Evolutionary conservation across 441 rosid genomes (phyloP).

Genomic region (Populus hybrid): DNA sequence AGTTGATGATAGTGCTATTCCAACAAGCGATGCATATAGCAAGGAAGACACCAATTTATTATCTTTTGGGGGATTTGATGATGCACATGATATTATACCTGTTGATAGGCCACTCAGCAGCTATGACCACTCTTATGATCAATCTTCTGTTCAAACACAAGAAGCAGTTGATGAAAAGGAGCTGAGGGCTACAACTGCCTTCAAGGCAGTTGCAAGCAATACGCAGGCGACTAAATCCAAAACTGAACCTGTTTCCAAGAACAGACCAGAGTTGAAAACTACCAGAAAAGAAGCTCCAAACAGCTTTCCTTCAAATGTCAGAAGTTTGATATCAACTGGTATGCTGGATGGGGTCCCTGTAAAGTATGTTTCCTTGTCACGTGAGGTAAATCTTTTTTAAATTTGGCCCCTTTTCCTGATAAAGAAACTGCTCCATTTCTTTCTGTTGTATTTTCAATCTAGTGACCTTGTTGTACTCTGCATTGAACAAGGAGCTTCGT

Average conservation of each 20-base stretch:
- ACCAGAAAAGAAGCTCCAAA: constrained; percentile 51
- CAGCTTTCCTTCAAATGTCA: constrained; percentile 76
- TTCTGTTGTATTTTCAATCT: constrained; percentile 15
- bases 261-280: constrained; percentile 43
- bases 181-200: constrained; percentile 16
- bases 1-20: constrained; percentile 29
- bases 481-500: constrained; percentile 40
- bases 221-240: constrained; percentile 29
- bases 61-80: constrained; percentile 59
- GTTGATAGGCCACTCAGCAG: constrained; percentile 34
- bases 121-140: constrained; percentile 41
- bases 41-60: constrained; percentile 53
- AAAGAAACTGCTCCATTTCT: not conserved
- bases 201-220: constrained; percentile 23
- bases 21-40: constrained; percentile 28
- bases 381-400: constrained; percentile 47
- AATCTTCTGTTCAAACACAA: constrained; percentile 25
- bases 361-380: constrained; percentile 63
- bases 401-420: not conserved
- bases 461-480: constrained; percentile 19
- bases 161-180: constrained; percentile 28
- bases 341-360: constrained; percentile 83
- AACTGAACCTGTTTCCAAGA: constrained; percentile 40
- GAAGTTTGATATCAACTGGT: constrained; percentile 76
- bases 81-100: constrained; percentile 48